Evolutionary conservation across 768 basidiomycete genomes (phyloP).

Genomic region (Collybia nuda): DNA sequence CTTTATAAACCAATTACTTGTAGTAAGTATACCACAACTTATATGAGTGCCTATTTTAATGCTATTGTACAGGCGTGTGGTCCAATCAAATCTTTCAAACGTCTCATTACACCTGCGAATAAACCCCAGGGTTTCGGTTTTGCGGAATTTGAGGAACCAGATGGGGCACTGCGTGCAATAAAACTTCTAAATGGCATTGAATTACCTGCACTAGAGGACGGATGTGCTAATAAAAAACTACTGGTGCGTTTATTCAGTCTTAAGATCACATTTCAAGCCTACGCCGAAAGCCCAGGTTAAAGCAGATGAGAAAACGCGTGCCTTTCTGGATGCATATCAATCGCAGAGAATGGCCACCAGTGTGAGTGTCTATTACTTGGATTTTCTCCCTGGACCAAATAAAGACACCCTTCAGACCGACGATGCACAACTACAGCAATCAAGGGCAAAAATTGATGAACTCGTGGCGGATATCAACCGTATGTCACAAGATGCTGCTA

Average conservation of each 20-base stretch:
- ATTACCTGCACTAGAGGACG: slow-evolving; percentile 52
- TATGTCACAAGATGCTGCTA: slow-evolving; percentile 71
- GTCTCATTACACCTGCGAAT: slow-evolving; percentile 88
- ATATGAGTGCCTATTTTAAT: neutral
- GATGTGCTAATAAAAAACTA: slow-evolving; percentile 50
- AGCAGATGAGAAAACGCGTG: slow-evolving; percentile 93
- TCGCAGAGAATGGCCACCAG: slow-evolving; percentile 78
- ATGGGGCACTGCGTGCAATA: slow-evolving; percentile 77
- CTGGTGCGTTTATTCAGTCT: slow-evolving; percentile 56
- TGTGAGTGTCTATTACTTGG: slow-evolving; percentile 44
- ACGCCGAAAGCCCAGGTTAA: slow-evolving; percentile 66
- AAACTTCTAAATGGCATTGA: slow-evolving; percentile 50
- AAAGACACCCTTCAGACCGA: slow-evolving; percentile 51
- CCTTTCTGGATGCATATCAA: slow-evolving; percentile 84
- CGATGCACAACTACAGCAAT: slow-evolving; percentile 60
- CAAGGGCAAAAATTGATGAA: slow-evolving; percentile 63
- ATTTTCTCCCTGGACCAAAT: slow-evolving; percentile 1
- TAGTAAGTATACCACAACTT: slow-evolving; percentile 44
- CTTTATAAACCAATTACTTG: slow-evolving; percentile 76
- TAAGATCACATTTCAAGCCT: slow-evolving; percentile 44
- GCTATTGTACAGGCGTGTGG: slow-evolving; percentile 73
- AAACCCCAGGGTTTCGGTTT: slow-evolving; percentile 98
- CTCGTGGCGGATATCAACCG: slow-evolving; percentile 73
- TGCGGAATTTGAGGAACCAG: slow-evolving; percentile 93
- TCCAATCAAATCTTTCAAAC: slow-evolving; percentile 85